Evolutionary conservation across 805 yeast genomes (phyloP), one percentile per base, ranked within the genome.

Genomic region (Teunomyces barrocoloradensis): DNA sequence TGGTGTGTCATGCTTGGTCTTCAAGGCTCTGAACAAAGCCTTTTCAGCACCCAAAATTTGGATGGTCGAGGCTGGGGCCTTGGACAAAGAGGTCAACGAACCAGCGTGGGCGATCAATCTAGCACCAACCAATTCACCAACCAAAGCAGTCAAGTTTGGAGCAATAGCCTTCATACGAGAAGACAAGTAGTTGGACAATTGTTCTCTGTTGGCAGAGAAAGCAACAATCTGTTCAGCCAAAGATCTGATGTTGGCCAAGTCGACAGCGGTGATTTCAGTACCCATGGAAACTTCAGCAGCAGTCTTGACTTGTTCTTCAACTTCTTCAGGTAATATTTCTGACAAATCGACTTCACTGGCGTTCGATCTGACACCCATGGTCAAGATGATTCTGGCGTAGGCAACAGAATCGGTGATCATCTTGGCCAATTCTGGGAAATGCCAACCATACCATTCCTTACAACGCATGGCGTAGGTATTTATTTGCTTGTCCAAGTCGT

Each of bases 361-460:
- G 63, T 88, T 89, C 46, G 96, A 79, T 77, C 99, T 84, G 59
- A 88, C 74, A 58, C 98, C 98, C 97, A 94, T 90, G 59, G 85
- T 78, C 72, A 90, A 80, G 65, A 94, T 88, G 59, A 90, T 87
- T 77, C 95, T 86, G 52, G 98, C 98, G 70, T 84, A 92, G 41
- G 97, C 97, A 60, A 89, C 92, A 56, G 96, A 91, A 74, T 92
- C 99, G 57, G 86, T 84, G 60, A 94, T 87, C 69, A 92, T 89
- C 80, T 94, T 94, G 62, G 97, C 97, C 82, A 94, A 82, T 73
- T 94, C 99, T 34, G 99, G 99, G 85, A 94, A 94, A 73, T 94
- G 99, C 99, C 99, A 94, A 56, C 99, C 99, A 75, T 94, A 94
- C 99, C 99, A 94, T 76, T 94, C 99, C 77, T 92, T 94, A 74